Conservation (phyloP, 1,139 yeast genomes). For the Tardiomyces blankii region DNA sequence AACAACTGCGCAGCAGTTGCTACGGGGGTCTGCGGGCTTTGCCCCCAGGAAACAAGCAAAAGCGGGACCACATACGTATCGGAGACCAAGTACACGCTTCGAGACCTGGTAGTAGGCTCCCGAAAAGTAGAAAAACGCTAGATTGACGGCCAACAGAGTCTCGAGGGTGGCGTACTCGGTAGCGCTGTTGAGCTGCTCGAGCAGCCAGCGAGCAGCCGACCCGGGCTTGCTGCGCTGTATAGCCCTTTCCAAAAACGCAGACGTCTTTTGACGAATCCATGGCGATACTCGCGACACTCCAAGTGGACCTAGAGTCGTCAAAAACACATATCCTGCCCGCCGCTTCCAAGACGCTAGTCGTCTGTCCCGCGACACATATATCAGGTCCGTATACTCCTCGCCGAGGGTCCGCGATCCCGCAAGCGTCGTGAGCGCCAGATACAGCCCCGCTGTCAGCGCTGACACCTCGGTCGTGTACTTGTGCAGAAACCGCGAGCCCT, state of each 20-base stretch:
- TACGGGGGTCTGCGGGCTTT: no score
- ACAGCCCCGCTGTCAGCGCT: slow-evolving; percentile 45
- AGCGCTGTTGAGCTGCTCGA: not conserved
- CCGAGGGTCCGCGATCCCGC: slow-evolving; percentile 77
- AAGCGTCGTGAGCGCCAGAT: slow-evolving; percentile 61
- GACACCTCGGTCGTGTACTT: slow-evolving; percentile 53
- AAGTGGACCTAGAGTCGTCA: slow-evolving; percentile 18
- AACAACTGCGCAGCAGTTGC: no score
- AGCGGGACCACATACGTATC: slow-evolving; percentile 55
- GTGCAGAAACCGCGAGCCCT: slow-evolving; percentile 60
- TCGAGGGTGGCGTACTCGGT: slow-evolving; percentile 9
- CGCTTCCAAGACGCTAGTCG: slow-evolving; percentile 18
- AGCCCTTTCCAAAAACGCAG: not conserved
- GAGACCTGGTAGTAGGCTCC: slow-evolving; percentile 74
- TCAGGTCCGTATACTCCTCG: slow-evolving; percentile 84
- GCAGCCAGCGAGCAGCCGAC: no score
- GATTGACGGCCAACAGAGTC: slow-evolving; percentile 41
- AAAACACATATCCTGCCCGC: slow-evolving; percentile 21
- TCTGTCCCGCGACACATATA: slow-evolving; percentile 51
- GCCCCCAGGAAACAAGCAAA: no score
- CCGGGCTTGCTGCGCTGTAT: not conserved
- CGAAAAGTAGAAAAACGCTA: slow-evolving; percentile 69
- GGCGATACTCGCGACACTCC: slow-evolving; percentile 8
- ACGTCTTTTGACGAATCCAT: slow-evolving; percentile 3
- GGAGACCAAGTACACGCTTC: slow-evolving; percentile 65